Base-by-base conservation (phyloP, 257 asterid species). In the Lavandula angustifolia region DNA sequence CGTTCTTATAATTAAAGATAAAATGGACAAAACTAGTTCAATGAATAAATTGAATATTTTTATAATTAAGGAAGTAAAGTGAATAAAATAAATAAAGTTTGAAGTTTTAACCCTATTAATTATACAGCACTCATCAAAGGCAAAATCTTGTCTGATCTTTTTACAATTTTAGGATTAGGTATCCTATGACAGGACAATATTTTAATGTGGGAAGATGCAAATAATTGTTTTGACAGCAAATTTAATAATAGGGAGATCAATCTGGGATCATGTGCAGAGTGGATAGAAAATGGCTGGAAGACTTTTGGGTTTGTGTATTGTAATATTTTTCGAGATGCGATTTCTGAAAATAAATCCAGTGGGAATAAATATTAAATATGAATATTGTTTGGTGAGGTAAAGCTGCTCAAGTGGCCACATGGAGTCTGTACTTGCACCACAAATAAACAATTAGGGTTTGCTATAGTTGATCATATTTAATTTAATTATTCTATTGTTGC, bases 251-350 rank as follows among this genome's bases (percentile, higher is more conserved):
- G 29, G 60, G 38, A n/a, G 73, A 75, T 79, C 84, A 79, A 72
- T 68, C 80, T 79, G 80, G 80, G 84, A 75, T 75, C 84, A 79
- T 68, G 80, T 66, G 80, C 84, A 68, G 18, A 75, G 42, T 55
- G 27, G 34, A 34, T 75, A 68, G 47, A 68, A 63, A 66, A 75
- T 73, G 42, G 69, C 69, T 78, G 80, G 80, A 70, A 64, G 46
- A 71, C 68, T 64, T 71, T 75, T 68, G 61, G 67, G 2, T 5
- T 49, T 64, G 10, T 49, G 27, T 50, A 49, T 47, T 32, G 9
- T 41, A 40, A n/a, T 48, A 56, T 12, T 44, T 46, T 34, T 59
- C 33, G 43, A 70, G 80, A 56, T 76, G 71, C 53, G 70, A 72
- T 77, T 22, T 47, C 54, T 52, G 54, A 59, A 66, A 48, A 32